Evolutionary conservation across 176 grass and related monocot species (phyloP).

Genomic region (Themeda triandra): DNA sequence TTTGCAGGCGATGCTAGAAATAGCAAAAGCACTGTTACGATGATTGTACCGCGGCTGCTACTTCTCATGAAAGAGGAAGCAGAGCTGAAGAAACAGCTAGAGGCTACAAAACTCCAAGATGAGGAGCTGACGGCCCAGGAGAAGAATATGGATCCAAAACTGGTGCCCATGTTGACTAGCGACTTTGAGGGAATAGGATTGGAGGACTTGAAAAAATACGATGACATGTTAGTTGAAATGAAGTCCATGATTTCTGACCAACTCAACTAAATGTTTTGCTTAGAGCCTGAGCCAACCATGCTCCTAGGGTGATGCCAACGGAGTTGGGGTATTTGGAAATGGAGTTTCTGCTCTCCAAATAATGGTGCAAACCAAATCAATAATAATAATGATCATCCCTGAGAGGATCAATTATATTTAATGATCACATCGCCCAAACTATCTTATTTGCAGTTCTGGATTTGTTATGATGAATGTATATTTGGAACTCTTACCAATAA

Average conservation of each 20-base stretch:
- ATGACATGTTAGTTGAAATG: neutral
- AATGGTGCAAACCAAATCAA: neutral
- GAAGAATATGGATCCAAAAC: neutral
- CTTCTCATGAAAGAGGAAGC: neutral
- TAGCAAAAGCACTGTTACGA: neutral
- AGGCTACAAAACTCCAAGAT: neutral
- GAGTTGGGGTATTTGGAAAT: neutral
- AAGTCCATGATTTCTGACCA: too few relatives aligned
- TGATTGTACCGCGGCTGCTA: neutral
- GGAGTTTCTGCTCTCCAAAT: neutral
- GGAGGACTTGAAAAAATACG: neutral
- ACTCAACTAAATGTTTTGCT: neutral
- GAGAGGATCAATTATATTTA: neutral
- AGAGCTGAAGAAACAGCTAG: neutral
- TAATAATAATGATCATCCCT: neutral
- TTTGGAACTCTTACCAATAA: neutral
- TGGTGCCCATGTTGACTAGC: neutral
- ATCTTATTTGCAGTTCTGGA: neutral
- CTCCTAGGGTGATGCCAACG: neutral
- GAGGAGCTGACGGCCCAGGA: neutral
- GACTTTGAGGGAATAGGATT: neutral
- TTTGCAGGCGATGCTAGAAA: slow-evolving; percentile 8
- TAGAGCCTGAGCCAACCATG: neutral
- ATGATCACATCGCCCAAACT: neutral
- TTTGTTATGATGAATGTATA: neutral